These are phyloP conservation scores for Xylaria venustula DNA, from an alignment of 495 filamentous ascomycete species.

Conservation along the genomic window DNA sequence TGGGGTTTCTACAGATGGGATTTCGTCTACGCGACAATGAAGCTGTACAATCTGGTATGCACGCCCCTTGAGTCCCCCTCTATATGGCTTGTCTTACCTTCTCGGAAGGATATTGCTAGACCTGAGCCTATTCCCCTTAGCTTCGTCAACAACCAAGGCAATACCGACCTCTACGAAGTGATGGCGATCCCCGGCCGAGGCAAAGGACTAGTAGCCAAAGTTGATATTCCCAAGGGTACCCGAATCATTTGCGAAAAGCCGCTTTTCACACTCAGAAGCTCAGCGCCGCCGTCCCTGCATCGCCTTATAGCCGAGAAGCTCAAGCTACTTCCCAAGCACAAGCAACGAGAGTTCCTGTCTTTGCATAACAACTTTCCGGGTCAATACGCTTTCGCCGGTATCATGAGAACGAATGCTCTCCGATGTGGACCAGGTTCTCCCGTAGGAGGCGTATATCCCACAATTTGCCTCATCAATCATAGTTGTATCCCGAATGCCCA, in stretches of 20 bases:
- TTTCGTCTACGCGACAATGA: neutral
- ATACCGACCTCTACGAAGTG: slow-evolving; percentile 28
- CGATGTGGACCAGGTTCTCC: slow-evolving; percentile 30
- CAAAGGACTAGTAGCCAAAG: slow-evolving; percentile 35
- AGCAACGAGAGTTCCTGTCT: slow-evolving; percentile 40
- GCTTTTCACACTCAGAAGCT: slow-evolving; percentile 33
- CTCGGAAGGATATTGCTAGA: neutral
- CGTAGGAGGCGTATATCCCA: slow-evolving; percentile 36
- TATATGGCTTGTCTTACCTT: neutral
- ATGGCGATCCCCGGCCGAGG: slow-evolving; percentile 38
- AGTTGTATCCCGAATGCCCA: slow-evolving; percentile 42
- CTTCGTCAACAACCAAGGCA: neutral
- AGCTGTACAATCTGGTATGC: neutral
- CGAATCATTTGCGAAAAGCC: slow-evolving; percentile 41
- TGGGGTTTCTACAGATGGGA: neutral
- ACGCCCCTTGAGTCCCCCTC: neutral
- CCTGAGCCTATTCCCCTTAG: neutral
- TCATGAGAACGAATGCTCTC: slow-evolving; percentile 41
- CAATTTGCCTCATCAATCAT: slow-evolving; percentile 41
- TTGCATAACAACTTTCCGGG: slow-evolving; percentile 44
- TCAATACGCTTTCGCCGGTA: slow-evolving; percentile 31
- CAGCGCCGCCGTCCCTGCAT: slow-evolving; percentile 23
- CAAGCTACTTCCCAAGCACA: slow-evolving; percentile 29
- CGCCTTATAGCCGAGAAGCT: slow-evolving; percentile 29
- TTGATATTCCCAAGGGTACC: slow-evolving; percentile 39